These are phyloP conservation scores for Poteriospumella lacustris DNA, from an alignment of 108 stramenopile genomes.

Conservation along the genomic window DNA sequence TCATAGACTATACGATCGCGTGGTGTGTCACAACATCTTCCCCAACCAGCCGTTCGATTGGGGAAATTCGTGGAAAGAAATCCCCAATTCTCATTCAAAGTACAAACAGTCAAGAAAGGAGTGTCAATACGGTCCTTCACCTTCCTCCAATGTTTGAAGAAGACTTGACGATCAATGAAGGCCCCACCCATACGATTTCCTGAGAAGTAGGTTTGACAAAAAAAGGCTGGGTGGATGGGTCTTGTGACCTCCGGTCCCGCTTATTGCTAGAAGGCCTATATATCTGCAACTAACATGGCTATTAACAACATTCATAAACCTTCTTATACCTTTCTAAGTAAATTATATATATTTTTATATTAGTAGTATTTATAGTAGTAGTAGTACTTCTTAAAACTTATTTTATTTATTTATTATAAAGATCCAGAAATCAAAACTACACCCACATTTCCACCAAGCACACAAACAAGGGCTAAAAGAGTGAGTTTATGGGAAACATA, in stretches of 20 bases:
- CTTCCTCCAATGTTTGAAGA: conserved; percentile 21
- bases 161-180: conserved; percentile 9
- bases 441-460: conserved; percentile 2
- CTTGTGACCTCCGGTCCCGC: conserved; percentile 5
- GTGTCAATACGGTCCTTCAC: conserved; percentile 15
- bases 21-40: conserved; percentile 13
- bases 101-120: conserved; percentile 19
- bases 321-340: background rate
- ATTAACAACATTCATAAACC: background rate
- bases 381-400: background rate
- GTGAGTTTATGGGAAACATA: conserved; percentile 3
- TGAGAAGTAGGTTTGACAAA: background rate
- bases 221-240: conserved; percentile 6
- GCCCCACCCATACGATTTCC: conserved; percentile 21
- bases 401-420: conserved; percentile 10
- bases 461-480: background rate
- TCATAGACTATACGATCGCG: background rate
- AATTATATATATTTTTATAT: conserved; percentile 10
- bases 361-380: conserved; percentile 9
- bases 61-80: conserved; percentile 14
- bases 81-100: conserved; percentile 31
- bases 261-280: conserved; percentile 2
- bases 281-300: too few relatives aligned
- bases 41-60: conserved; percentile 28
- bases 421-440: conserved; percentile 3